Percentiles rank a stretch among this genome's conserved stretches.
Conservation (phyloP, 768 basidiomycete species). For the Suillus sp. region DNA sequence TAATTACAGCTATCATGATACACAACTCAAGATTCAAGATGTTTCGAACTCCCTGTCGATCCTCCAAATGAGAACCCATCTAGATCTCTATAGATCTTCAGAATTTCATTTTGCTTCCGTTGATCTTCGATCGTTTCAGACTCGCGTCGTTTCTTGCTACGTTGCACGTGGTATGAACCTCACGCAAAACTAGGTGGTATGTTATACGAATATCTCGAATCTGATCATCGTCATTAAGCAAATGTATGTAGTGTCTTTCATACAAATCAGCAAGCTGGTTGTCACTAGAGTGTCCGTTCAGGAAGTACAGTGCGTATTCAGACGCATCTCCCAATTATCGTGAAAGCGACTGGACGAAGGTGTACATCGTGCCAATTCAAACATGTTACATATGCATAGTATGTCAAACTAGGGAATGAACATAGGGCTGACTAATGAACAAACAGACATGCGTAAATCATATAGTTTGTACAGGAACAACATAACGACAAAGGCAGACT, state of each 20-base stretch:
- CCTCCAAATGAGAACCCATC: background rate
- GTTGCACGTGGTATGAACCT: background rate
- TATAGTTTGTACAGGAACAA: background rate
- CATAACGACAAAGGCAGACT: background rate
- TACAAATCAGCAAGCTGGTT: background rate
- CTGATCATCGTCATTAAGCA: background rate
- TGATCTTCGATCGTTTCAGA: background rate
- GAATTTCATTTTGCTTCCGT: background rate
- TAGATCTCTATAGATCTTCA: background rate
- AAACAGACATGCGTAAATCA: background rate
- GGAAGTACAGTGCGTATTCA: background rate
- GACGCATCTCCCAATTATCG: background rate
- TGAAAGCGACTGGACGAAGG: background rate
- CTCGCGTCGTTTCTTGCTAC: background rate
- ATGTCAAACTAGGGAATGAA: background rate
- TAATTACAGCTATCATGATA: background rate
- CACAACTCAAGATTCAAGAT: background rate
- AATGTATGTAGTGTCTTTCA: background rate
- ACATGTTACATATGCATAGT: background rate
- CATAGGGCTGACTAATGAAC: background rate
- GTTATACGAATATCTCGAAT: background rate
- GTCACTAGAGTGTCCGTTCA: background rate
- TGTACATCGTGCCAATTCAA: background rate
- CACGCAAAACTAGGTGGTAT: background rate
- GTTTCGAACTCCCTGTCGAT: background rate